These are phyloP conservation scores for Malania oleifera DNA, from an alignment of 164 flowering plant genomes.

Conservation along the genomic window DNA sequence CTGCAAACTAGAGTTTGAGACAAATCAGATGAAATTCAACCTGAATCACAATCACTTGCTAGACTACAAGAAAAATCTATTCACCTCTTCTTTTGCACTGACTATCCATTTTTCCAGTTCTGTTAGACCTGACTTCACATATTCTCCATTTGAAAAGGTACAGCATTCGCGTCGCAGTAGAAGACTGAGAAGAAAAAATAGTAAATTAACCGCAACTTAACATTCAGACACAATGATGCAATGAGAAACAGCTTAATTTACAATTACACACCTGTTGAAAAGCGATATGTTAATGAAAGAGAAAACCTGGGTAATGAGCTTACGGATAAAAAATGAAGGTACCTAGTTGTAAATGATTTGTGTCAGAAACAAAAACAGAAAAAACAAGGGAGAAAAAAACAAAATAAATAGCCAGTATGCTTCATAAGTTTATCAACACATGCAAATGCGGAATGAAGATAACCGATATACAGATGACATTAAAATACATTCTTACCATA, in stretches of 20 bases:
- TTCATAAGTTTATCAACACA: no score
- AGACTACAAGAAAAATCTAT: neutral
- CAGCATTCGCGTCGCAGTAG: slow-evolving; percentile 94
- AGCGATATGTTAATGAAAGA: slow-evolving; percentile 89
- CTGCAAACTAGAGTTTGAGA: slow-evolving; percentile 65
- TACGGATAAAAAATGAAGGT: slow-evolving; percentile 87
- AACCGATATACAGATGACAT: no score
- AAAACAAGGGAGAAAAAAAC: neutral
- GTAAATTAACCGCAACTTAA: slow-evolving; percentile 2
- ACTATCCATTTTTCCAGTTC: slow-evolving; percentile 91
- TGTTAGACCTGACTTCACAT: slow-evolving; percentile 92
- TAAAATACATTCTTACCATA: no score
- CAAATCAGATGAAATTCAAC: slow-evolving; percentile 15
- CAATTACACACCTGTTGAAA: slow-evolving; percentile 69
- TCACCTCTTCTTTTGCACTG: slow-evolving; percentile 79
- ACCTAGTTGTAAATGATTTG: slow-evolving; percentile 39
- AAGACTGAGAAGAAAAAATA: slow-evolving; percentile 44
- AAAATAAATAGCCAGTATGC: no score
- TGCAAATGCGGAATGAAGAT: no score
- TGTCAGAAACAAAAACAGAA: neutral
- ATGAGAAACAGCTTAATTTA: neutral
- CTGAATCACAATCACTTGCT: neutral
- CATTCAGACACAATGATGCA: neutral
- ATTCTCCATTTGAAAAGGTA: slow-evolving; percentile 95
- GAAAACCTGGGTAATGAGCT: slow-evolving; percentile 90